phyloP scores from a whole-genome alignment of 805 yeast genomes.

The Candida jianshihensis region DNA sequence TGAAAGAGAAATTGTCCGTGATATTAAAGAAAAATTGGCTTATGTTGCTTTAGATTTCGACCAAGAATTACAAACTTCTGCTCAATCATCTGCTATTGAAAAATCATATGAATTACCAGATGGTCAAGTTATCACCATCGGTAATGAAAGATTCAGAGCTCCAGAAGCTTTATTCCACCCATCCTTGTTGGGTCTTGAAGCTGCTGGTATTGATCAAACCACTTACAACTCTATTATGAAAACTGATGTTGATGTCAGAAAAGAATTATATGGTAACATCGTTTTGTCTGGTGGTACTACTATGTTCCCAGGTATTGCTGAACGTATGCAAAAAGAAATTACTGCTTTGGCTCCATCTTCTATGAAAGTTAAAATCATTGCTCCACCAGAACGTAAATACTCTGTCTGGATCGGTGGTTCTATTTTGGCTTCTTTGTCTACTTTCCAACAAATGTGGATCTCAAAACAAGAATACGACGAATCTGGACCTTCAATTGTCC shows the following conservation, averaged over 20 bases:
- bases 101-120: constrained; percentile 99
- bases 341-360: constrained; percentile 99
- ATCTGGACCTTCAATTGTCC: constrained; percentile 98
- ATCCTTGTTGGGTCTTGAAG: constrained; percentile 81
- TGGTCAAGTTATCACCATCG: constrained; percentile 98
- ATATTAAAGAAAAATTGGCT: constrained; percentile 96
- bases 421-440: constrained; percentile 94
- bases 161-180: constrained; percentile 99
- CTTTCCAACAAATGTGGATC: constrained; percentile 99
- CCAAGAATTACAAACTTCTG: constrained; percentile 98
- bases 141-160: constrained; percentile 99
- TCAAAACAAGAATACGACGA: constrained; percentile 99
- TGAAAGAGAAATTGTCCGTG: constrained; percentile 90
- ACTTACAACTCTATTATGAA: constrained; percentile 70
- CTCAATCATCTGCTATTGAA: constrained; percentile 96
- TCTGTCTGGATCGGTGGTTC: constrained; percentile 99
- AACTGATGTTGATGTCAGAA: constrained; percentile 99
- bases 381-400: constrained; percentile 99
- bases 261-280: constrained; percentile 97
- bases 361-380: constrained; percentile 98
- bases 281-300: constrained; percentile 99
- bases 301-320: constrained; percentile 99
- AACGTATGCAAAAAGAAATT: constrained; percentile 99
- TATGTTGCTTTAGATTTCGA: constrained; percentile 98
- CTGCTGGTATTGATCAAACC: constrained; percentile 99